Base-by-base conservation (phyloP, 2,329 filamentous ascomycete genomes). In the Lizonia empirigonia region DNA sequence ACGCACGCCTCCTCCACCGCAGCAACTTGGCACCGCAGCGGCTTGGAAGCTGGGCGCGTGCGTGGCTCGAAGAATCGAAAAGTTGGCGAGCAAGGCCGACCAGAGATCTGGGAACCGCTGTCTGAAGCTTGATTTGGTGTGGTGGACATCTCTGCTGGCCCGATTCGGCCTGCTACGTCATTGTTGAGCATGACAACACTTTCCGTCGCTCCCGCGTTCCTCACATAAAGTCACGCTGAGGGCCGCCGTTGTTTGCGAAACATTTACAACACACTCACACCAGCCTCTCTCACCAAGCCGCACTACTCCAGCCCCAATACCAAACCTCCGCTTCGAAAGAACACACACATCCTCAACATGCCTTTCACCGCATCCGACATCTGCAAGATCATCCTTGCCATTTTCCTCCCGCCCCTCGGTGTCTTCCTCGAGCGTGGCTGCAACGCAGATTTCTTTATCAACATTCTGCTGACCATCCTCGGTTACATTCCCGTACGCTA, bases 401-500 rank as follows among this genome's bases (percentile, higher is more conserved):
- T 96, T 81, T 80, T 96, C 79, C 85, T 96, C 61, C 91, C 91
- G 50, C 91, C 91, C 73, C 78, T 96, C 48, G 91, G 91, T 80
- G 91, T 96, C 74, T 94, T 96, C 84, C 89, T 96, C 64, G 91
- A 96, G 87, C 86, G 88, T 65, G 91, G 91, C 68, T 96, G 91
- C 79, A 87, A 87, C 72, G 85, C 87, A 63, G 90, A 96, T 74
- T 81, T 96, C 70, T 81, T 93, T 77, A 95, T 96, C 85, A 96
- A 95, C 86, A 90, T 96, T 76, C 82, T 91, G 70, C 80, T 95
- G 77, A 95, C 90, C 65, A 62, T 70, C 48, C 63, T 74, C 18
- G 71, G 74, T 70, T 76, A 78, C 76, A 82, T 92, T 68, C 88
- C 88, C 60, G 89, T 71, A 59, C 29, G 66, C n/a, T n/a, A n/a